Conservation (phyloP, 2,329 filamentous ascomycete species). For the Microcyclospora tardicrescens region DNA sequence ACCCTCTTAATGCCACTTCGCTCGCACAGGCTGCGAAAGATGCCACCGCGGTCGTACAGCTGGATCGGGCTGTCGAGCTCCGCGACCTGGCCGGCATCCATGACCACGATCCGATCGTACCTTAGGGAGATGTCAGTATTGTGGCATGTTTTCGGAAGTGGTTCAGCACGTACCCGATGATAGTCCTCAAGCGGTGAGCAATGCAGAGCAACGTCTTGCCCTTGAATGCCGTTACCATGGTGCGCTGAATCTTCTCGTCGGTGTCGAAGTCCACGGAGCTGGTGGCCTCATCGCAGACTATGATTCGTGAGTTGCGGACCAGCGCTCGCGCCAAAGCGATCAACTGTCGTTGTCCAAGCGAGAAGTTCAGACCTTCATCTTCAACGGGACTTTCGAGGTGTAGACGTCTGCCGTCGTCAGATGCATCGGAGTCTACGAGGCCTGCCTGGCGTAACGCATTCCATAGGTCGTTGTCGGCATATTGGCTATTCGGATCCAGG, state of each 20-base stretch:
- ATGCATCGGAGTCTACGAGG: constrained; percentile 30
- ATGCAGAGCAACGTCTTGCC: constrained; percentile 80
- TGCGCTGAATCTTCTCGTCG: constrained; percentile 77
- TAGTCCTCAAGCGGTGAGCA: constrained; percentile 74
- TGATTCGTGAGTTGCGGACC: constrained; percentile 72
- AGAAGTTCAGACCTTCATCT: constrained; percentile 86
- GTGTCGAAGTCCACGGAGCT: constrained; percentile 75
- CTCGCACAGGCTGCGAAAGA: neutral
- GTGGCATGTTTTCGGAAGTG: too few relatives aligned
- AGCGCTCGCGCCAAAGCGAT: constrained; percentile 86
- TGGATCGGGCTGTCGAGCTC: constrained; percentile 66
- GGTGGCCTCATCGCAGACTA: constrained; percentile 58
- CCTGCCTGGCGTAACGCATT: constrained; percentile 60
- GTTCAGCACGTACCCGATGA: constrained; percentile 24
- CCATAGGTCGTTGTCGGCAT: constrained; percentile 54
- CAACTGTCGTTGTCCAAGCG: constrained; percentile 76
- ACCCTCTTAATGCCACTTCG: too few relatives aligned
- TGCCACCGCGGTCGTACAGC: constrained; percentile 38
- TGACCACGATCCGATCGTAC: constrained; percentile 75
- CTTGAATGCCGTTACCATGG: constrained; percentile 65
- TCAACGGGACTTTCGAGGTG: constrained; percentile 51
- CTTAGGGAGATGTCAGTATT: too few relatives aligned
- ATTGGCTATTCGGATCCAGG: constrained; percentile 61
- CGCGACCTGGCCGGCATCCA: constrained; percentile 73
- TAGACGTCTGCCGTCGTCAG: constrained; percentile 24